Evolutionary conservation across 2,329 filamentous ascomycete genomes (phyloP), one percentile per base, ranked within the genome.

Genomic region (Cladorrhinum sp.): DNA sequence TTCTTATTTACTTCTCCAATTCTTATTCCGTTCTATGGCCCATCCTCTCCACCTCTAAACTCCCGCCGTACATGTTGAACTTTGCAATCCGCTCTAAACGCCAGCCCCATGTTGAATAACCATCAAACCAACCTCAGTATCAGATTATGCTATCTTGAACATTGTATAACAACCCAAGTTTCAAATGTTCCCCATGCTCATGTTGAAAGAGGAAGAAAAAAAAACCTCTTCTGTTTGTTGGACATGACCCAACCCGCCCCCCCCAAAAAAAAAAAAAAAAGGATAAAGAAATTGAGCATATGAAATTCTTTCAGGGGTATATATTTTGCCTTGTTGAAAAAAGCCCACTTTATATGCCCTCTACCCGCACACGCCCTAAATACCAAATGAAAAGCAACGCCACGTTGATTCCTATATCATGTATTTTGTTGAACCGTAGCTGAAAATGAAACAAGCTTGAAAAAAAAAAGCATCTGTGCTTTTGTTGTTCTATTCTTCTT

Each of bases 401-500:
- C 25, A 25, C 51, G 5, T 16, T 2, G 41, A 45, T 18, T 41
- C 16, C 6, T 32, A 36, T 32, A 20, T 45, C 6, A 45, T 45
- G n/a, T 45, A 8, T 36, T 45, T 45, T 45, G 41, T 45, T 45
- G 41, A 45, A 45, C n/a, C 3, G 32, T 45, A 18, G 41, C 2
- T 4, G n/a, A 12, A 18, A 45, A 20, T 3, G n/a, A 45, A 45
- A 45, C 7, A 45, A 45, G 20, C 18, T 41, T n/a, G 36, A 41
- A 18, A 45, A 22, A 18, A 22, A 41, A 45, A 53, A 24, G 50
- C 50, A 27, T 53, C 16, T 12, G 24, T 32, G 25, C 22, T 57
- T n/a, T n/a, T n/a, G n/a, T n/a, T n/a, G 41, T 32, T 57, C 27
- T 57, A 50, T 36, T 27, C 25, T 23, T 63, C 61, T 54, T 67